Evolutionary conservation across 1,139 yeast species (phyloP).

Genomic region (Yamadazyma sp.): DNA sequence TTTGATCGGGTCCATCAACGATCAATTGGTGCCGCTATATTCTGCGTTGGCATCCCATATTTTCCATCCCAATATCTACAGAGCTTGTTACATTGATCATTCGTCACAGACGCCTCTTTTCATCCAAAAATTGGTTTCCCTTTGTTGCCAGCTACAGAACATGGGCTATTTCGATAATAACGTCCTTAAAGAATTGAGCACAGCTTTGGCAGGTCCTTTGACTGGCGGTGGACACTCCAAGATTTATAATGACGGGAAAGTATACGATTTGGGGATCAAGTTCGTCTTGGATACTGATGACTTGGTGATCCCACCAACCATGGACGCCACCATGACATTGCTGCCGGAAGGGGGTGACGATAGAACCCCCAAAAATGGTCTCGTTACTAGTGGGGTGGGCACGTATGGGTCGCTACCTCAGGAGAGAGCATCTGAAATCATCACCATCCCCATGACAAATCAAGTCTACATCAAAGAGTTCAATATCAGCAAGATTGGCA

Average conservation of each 20-base stretch:
- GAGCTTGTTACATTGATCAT: conserved; percentile 87
- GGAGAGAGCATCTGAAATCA: conserved; percentile 13
- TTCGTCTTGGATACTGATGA: conserved; percentile 77
- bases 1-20: conserved; percentile 79
- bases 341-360: conserved; percentile 1
- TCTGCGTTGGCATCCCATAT: conserved; percentile 83
- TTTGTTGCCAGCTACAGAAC: conserved; percentile 55
- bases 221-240: conserved; percentile 96
- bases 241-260: conserved; percentile 81
- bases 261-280: conserved; percentile 76
- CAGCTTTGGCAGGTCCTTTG: conserved; percentile 81
- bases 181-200: conserved; percentile 77
- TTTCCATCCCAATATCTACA: conserved; percentile 83
- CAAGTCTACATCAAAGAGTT: conserved; percentile 62
- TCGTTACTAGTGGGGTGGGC: conserved; percentile 24
- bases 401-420: conserved; percentile 17
- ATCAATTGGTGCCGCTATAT: conserved; percentile 46
- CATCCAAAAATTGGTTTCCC: conserved; percentile 44
- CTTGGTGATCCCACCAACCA: conserved; percentile 39
- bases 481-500: conserved; percentile 59
- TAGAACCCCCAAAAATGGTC: conserved; percentile 11
- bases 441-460: conserved; percentile 32
- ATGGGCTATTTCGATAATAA: conserved; percentile 73
- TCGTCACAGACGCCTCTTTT: conserved; percentile 49
- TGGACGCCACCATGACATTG: conserved; percentile 5